Evolutionary conservation across 2,329 filamentous ascomycete species (phyloP), one percentile per base, ranked within the genome.

Genomic region (Truncatella angustata): DNA sequence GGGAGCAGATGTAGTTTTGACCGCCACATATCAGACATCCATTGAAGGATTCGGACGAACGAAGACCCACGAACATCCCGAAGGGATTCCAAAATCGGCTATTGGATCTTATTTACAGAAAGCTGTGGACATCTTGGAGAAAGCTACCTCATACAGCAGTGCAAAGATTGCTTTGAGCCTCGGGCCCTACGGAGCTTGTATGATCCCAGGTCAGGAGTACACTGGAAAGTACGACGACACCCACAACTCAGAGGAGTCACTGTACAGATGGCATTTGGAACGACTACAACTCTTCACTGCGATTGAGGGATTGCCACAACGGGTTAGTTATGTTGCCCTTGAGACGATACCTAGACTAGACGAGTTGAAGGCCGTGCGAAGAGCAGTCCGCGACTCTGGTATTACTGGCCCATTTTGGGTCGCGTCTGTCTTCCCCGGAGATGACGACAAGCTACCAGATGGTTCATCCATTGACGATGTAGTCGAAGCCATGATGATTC

Each of bases 21-120:
- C 84, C 9, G 85, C 84, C 6, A 89, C 86, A 0, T 89, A 89
- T 64, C 85, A 88, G 63, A 71, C 80, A 1, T 86, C 81, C 0
- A 64, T 75, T 6, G 70, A 79, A 10, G 84, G 80, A 0, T 86
- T 88, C 57, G 64, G 66, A 3, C 70, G 69, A 34, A 85, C 82
- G 1, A 72, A 55, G 50, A 75, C 71, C 1, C 16, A 66, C 0
- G 57, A 68, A 2, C 72, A 67, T 42, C 75, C 78, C 0, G 20
- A 69, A 4, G 80, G 79, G 2, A 71, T 84, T 23, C 54, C 64
- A 3, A 59, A 62, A 4, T 54, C 59, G 5, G 67, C 67, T 11
- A 71, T 82, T 12, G 67, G 68, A 10, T 61, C 54, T 4, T 77
- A 73, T 50, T 58, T 81, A 2, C 62, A 72, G n/a, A 61, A 63